Conservation (phyloP, 805 yeast species). For the Cyberlindnera veronae region DNA sequence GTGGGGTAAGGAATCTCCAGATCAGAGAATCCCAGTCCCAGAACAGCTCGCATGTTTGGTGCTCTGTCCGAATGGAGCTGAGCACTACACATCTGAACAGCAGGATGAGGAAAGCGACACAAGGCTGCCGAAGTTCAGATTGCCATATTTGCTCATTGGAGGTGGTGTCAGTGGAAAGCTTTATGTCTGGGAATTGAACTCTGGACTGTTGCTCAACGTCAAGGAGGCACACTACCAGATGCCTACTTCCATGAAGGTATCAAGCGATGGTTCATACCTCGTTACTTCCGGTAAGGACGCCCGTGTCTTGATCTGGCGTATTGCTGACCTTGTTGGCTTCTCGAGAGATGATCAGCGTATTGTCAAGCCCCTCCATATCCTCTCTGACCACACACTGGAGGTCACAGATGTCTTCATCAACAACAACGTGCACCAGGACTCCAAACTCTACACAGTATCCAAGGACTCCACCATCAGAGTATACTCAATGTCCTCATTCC, state of each 20-base stretch:
- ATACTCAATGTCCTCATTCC: slow-evolving; percentile 46
- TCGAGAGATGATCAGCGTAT: slow-evolving; percentile 30
- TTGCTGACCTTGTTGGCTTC: slow-evolving; percentile 51
- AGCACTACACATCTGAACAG: slow-evolving; percentile 26
- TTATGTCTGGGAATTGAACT: slow-evolving; percentile 79
- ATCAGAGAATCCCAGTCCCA: slow-evolving; percentile 81
- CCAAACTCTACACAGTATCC: slow-evolving; percentile 65
- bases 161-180: slow-evolving; percentile 74
- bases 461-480: slow-evolving; percentile 72
- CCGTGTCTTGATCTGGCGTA: slow-evolving; percentile 70
- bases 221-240: slow-evolving; percentile 84
- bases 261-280: slow-evolving; percentile 60
- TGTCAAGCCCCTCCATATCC: slow-evolving; percentile 53
- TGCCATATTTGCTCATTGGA: slow-evolving; percentile 68
- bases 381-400: slow-evolving; percentile 54
- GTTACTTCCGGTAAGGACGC: slow-evolving; percentile 82
- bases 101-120: slow-evolving; percentile 17
- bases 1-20: slow-evolving; percentile 66
- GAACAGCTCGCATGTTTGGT: slow-evolving; percentile 65
- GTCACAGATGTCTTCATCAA: slow-evolving; percentile 45
- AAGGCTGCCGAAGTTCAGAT: slow-evolving; percentile 38
- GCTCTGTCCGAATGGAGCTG: slow-evolving; percentile 33
- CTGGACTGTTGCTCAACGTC: slow-evolving; percentile 70
- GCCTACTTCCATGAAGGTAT: slow-evolving; percentile 55
- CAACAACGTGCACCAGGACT: slow-evolving; percentile 54